phyloP scores from a whole-genome alignment of 2,329 filamentous ascomycete species.

The Penicillium glabrum region DNA sequence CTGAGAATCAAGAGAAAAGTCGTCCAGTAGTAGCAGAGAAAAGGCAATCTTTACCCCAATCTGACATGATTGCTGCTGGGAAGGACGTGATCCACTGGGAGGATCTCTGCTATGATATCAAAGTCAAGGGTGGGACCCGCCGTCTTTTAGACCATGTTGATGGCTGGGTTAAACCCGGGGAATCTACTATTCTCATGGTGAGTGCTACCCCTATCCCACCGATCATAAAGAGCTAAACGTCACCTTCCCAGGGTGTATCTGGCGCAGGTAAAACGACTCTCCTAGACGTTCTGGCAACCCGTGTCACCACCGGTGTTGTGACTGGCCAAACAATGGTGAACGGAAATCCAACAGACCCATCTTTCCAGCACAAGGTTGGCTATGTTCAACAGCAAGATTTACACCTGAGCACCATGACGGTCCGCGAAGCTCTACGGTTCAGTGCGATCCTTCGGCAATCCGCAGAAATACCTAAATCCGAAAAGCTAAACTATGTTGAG shows the following conservation, averaged over 20 bases:
- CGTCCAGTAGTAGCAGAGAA: background rate
- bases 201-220: conserved; percentile 46
- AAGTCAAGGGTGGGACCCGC: conserved; percentile 70
- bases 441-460: conserved; percentile 80
- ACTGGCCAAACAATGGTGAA: conserved; percentile 79
- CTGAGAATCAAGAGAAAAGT: conserved; percentile 27
- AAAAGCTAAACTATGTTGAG: conserved; percentile 81
- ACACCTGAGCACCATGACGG: conserved; percentile 75
- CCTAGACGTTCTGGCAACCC: conserved; percentile 76
- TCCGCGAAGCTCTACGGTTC: conserved; percentile 81
- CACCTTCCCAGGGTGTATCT: conserved; percentile 60
- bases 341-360: conserved; percentile 63
- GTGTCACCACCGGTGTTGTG: conserved; percentile 81
- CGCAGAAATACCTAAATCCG: conserved; percentile 61
- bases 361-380: conserved; percentile 28
- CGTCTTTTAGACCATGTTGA: conserved; percentile 78
- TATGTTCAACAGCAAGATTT: conserved; percentile 70
- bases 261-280: conserved; percentile 89
- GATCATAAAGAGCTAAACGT: background rate
- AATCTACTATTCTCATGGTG: conserved; percentile 63
- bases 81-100: conserved; percentile 74
- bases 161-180: conserved; percentile 88
- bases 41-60: conserved; percentile 30
- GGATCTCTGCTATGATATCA: conserved; percentile 73
- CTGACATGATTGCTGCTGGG: conserved; percentile 14